phyloP scores from a whole-genome alignment of 73 alveolate species.

The Paramecium caudatum region DNA sequence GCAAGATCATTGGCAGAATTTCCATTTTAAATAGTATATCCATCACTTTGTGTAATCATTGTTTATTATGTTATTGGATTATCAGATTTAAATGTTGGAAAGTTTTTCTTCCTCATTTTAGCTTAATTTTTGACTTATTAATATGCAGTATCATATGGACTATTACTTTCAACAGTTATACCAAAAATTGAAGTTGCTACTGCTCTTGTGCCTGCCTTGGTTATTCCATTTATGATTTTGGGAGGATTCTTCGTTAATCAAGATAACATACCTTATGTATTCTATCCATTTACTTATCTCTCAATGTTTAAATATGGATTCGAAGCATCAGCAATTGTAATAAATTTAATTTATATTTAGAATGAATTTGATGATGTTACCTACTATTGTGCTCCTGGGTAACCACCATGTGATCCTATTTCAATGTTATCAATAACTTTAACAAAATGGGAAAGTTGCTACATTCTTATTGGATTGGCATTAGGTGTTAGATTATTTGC shows the following conservation, averaged over 20 bases:
- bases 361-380: slow-evolving; percentile 67
- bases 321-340: slow-evolving; percentile 71
- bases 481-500: slow-evolving; percentile 70
- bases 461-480: slow-evolving; percentile 58
- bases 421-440: slow-evolving; percentile 64
- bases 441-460: slow-evolving; percentile 61
- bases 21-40: slow-evolving; percentile 79
- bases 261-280: slow-evolving; percentile 68
- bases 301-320: slow-evolving; percentile 72
- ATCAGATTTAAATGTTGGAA: slow-evolving; percentile 39
- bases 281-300: slow-evolving; percentile 66
- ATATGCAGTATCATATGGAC: slow-evolving; percentile 73
- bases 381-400: slow-evolving; percentile 12
- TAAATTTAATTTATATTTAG: background rate
- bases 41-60: slow-evolving; percentile 57
- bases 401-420: slow-evolving; percentile 67
- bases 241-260: slow-evolving; percentile 78
- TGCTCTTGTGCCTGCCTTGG: slow-evolving; percentile 74
- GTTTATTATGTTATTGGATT: slow-evolving; percentile 71
- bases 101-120: slow-evolving; percentile 49
- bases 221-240: slow-evolving; percentile 78
- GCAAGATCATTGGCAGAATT: slow-evolving; percentile 79
- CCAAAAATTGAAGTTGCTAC: slow-evolving; percentile 76
- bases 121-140: slow-evolving; percentile 52
- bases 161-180: slow-evolving; percentile 58